These are phyloP conservation scores for Claviceps pazoutovae DNA, from an alignment of 2,329 filamentous ascomycete genomes.

Conservation along the genomic window DNA sequence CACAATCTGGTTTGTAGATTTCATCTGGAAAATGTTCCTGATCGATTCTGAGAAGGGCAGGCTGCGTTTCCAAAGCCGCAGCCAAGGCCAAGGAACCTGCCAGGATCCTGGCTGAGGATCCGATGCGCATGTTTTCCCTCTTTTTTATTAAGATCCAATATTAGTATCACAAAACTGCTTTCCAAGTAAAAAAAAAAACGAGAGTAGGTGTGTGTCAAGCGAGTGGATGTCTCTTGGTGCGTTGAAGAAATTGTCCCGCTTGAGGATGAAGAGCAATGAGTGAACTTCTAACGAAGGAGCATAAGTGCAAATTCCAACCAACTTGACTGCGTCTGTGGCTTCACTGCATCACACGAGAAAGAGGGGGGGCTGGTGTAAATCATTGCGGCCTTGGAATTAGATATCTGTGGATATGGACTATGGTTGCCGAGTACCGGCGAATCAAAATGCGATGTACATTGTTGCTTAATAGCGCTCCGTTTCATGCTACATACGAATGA, in stretches of 20 bases:
- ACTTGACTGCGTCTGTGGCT: neutral
- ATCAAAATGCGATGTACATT: neutral
- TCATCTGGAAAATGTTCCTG: slow-evolving; percentile 1
- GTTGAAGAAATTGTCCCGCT: neutral
- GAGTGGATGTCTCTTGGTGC: neutral
- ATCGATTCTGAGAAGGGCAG: neutral
- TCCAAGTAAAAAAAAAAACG: neutral
- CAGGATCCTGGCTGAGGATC: neutral
- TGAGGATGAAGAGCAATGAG: neutral
- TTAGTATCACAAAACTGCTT: neutral
- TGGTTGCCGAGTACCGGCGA: neutral
- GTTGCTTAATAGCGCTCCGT: neutral
- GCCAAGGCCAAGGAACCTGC: neutral
- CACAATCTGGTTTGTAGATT: neutral
- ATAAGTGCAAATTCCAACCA: neutral
- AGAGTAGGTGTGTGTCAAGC: neutral
- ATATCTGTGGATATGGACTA: neutral
- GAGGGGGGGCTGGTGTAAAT: neutral
- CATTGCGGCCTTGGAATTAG: neutral
- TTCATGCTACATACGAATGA: neutral
- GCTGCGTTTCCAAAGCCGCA: neutral
- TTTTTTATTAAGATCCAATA: neutral
- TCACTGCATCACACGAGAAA: neutral
- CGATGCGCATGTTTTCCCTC: neutral
- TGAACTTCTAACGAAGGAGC: neutral